Conservation (phyloP, 306 rosid genomes). For the Dryas octopetala region DNA sequence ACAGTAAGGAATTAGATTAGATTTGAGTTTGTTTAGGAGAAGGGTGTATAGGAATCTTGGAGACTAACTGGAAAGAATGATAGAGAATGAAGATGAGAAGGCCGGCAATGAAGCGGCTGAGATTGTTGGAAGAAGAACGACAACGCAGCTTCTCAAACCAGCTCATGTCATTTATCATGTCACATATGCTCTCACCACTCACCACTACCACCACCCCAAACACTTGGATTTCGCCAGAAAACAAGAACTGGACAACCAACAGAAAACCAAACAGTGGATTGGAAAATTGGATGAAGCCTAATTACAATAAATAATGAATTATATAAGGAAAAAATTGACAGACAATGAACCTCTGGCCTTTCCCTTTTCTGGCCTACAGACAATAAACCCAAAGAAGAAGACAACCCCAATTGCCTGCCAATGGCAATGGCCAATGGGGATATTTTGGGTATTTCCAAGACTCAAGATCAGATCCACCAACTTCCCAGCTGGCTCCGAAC, state of each 20-base stretch:
- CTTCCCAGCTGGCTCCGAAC: background rate
- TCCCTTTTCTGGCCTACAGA: background rate
- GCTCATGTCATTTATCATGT: slow-evolving; percentile 22
- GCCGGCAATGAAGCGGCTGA: slow-evolving; percentile 28
- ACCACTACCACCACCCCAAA: background rate
- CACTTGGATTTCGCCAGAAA: background rate
- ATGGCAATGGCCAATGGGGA: background rate
- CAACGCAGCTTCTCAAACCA: slow-evolving; percentile 17
- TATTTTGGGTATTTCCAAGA: background rate
- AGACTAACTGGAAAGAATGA: slow-evolving; percentile 16
- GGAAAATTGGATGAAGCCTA: no score
- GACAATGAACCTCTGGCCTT: no score
- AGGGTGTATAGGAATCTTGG: slow-evolving; percentile 27
- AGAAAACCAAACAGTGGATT: no score
- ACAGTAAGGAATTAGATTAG: background rate
- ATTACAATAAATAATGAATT: no score
- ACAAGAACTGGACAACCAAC: no score
- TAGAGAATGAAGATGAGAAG: slow-evolving; percentile 21
- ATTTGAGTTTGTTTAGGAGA: background rate
- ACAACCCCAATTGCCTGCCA: slow-evolving; percentile 11
- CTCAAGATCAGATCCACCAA: background rate
- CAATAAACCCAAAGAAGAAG: slow-evolving; percentile 4
- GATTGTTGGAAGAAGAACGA: slow-evolving; percentile 15
- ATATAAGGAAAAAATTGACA: no score
- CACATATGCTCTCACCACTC: slow-evolving; percentile 11